Percentiles rank a stretch among this genome's conserved stretches.
These are phyloP conservation scores for Lasiodiplodia hormozganensis DNA, from an alignment of 2,329 filamentous ascomycete species.

Conservation along the genomic window DNA sequence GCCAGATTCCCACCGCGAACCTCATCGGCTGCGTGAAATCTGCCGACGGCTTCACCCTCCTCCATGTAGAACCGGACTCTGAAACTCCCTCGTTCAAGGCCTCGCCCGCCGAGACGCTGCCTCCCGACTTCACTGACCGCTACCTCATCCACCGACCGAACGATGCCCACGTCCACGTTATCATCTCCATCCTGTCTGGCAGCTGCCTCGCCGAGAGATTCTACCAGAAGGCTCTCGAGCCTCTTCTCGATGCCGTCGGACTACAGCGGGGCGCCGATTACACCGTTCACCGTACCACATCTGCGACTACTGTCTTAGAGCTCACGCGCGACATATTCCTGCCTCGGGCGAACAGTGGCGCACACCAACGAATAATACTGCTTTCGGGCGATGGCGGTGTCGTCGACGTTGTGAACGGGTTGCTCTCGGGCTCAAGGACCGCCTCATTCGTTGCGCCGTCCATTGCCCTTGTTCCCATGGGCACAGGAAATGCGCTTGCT, in stretches of 20 bases:
- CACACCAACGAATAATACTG: constrained; percentile 66
- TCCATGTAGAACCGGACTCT: constrained; percentile 16
- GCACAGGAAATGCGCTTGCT: constrained; percentile 58
- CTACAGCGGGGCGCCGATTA: constrained; percentile 51
- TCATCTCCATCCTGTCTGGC: constrained; percentile 55
- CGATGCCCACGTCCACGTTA: constrained; percentile 42
- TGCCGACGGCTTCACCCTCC: constrained; percentile 1
- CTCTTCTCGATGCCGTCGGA: constrained; percentile 52
- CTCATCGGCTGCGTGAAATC: constrained; percentile 19
- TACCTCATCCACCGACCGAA: constrained; percentile 5
- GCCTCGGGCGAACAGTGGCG: constrained; percentile 56
- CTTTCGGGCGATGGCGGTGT: constrained; percentile 89
- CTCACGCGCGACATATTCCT: constrained; percentile 63
- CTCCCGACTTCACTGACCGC: constrained; percentile 1
- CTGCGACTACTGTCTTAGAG: constrained; percentile 67
- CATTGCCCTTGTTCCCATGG: constrained; percentile 62
- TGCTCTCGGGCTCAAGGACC: constrained; percentile 47
- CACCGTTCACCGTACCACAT: constrained; percentile 67
- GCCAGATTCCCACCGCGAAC: not conserved
- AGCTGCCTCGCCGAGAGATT: constrained; percentile 49
- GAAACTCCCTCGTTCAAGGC: constrained; percentile 15
- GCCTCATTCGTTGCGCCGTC: constrained; percentile 28
- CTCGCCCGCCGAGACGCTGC: not conserved
- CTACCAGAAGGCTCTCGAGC: constrained; percentile 46
- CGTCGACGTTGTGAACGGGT: constrained; percentile 79